phyloP scores from a whole-genome alignment of 305 asterid species.

The Withania somnifera region DNA sequence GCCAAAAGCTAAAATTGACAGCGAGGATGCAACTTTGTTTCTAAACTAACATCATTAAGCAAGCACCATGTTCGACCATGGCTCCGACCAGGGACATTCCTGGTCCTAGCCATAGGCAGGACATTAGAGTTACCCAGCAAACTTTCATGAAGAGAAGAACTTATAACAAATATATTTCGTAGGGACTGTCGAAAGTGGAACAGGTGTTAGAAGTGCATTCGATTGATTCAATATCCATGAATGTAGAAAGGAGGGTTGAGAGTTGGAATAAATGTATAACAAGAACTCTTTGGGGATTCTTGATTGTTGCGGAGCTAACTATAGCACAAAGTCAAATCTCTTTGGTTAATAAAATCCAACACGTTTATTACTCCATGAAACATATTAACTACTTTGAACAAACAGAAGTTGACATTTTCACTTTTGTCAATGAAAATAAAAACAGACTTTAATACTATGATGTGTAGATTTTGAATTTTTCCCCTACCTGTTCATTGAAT shows the following conservation, averaged over 20 bases:
- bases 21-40: background rate
- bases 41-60: background rate
- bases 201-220: no score
- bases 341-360: no score
- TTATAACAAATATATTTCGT: background rate
- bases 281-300: no score
- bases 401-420: background rate
- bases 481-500: background rate
- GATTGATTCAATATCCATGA: no score
- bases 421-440: background rate
- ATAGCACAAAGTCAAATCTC: no score
- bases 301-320: no score
- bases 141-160: background rate
- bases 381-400: background rate
- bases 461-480: background rate
- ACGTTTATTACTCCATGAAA: no score
- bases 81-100: background rate
- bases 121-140: background rate
- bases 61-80: background rate
- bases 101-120: background rate
- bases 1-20: background rate
- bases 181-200: no score
- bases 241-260: no score
- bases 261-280: no score
- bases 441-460: background rate